Percentiles rank a stretch among this genome's conserved stretches.
Conservation (phyloP, 495 filamentous ascomycete genomes). For the Penicillium macrosclerotiorum region DNA sequence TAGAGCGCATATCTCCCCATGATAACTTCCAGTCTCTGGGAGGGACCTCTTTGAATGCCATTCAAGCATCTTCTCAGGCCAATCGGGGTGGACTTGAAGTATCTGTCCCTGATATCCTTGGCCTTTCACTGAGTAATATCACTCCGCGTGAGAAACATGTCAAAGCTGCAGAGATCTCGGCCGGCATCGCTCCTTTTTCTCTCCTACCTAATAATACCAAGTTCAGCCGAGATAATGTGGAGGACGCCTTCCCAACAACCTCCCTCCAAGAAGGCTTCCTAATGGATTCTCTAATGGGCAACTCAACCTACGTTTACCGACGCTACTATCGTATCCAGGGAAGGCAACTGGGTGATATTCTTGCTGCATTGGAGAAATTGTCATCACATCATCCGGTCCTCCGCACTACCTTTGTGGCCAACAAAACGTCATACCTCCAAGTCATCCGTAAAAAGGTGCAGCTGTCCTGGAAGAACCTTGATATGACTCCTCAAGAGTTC, state of each 20-base stretch:
- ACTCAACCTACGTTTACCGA: constrained; percentile 41
- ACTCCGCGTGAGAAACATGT: constrained; percentile 25
- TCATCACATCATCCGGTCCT: constrained; percentile 46
- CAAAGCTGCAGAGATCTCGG: constrained; percentile 7
- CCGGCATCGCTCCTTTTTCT: constrained; percentile 2
- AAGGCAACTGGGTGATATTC: constrained; percentile 36
- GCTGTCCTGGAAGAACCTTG: constrained; percentile 18
- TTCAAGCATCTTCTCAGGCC: constrained; percentile 29
- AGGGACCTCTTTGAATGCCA: constrained; percentile 54
- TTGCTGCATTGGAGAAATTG: constrained; percentile 29
- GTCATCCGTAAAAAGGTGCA: constrained; percentile 50
- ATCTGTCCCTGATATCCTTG: constrained; percentile 30
- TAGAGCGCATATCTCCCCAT: constrained; percentile 28
- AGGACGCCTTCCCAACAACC: constrained; percentile 48
- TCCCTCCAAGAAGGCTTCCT: constrained; percentile 49
- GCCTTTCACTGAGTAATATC: too few species aligned
- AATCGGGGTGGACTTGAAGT: constrained; percentile 1
- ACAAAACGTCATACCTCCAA: constrained; percentile 40
- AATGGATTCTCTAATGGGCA: constrained; percentile 21
- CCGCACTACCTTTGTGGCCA: constrained; percentile 55
- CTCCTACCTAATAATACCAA: constrained; percentile 3
- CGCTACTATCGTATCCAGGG: constrained; percentile 28
- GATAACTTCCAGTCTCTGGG: constrained; percentile 54
- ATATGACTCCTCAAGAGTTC: constrained; percentile 36
- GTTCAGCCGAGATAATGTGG: constrained; percentile 16